A percentile compares a stretch with the other conserved stretches of the same genome.
phyloP scores from a whole-genome alignment of 208 protist species.

The Sergeia podlipaevii region DNA sequence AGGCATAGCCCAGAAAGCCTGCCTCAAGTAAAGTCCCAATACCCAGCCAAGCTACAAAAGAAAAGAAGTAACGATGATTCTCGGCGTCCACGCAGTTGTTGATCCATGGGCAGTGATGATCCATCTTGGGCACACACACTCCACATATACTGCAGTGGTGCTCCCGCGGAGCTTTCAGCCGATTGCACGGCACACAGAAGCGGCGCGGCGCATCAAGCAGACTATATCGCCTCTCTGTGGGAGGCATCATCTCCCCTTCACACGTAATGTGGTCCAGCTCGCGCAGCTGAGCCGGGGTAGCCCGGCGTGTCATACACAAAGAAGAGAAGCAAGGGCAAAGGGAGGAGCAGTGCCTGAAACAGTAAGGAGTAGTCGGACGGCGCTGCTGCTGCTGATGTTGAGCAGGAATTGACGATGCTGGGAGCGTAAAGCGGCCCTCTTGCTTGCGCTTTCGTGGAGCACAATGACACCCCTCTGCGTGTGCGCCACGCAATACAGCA shows the following conservation, averaged over 20 bases:
- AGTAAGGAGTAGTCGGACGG: too few relatives aligned
- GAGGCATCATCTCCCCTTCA: slow-evolving; percentile 21
- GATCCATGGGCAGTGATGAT: slow-evolving; percentile 92
- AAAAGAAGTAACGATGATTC: slow-evolving; percentile 82
- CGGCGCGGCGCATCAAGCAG: slow-evolving; percentile 63
- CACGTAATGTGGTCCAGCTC: slow-evolving; percentile 38
- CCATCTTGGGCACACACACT: slow-evolving; percentile 75
- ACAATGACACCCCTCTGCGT: background rate
- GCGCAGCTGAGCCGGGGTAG: slow-evolving; percentile 4
- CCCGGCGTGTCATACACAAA: background rate
- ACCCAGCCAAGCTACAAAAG: slow-evolving; percentile 60
- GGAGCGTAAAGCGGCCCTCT: too few relatives aligned
- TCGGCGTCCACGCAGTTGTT: slow-evolving; percentile 85
- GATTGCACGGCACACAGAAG: slow-evolving; percentile 55
- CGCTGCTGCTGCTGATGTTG: too few relatives aligned
- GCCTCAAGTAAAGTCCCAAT: slow-evolving; percentile 24
- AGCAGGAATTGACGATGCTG: too few relatives aligned
- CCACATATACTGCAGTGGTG: slow-evolving; percentile 83
- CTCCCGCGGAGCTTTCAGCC: slow-evolving; percentile 84
- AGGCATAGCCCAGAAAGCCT: slow-evolving; percentile 27
- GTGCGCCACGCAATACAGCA: slow-evolving; percentile 10
- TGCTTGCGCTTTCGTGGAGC: background rate
- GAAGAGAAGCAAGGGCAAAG: background rate
- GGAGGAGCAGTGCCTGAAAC: too few relatives aligned
- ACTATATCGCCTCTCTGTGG: slow-evolving; percentile 19